Conservation (phyloP, 1,284 basidiomycete genomes). For the Austroboletus niveus region DNA sequence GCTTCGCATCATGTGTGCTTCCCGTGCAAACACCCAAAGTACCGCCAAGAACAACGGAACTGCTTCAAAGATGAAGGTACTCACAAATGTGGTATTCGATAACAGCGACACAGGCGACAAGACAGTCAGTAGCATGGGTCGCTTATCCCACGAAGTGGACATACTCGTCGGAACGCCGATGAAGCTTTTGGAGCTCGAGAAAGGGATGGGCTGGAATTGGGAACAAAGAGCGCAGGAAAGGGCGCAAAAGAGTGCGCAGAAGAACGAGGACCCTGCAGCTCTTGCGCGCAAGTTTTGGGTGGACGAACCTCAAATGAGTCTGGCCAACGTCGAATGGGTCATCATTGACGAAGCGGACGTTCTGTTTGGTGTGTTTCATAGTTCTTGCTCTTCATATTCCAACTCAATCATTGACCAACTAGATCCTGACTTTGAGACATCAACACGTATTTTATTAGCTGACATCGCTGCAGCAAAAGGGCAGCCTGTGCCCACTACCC, state of each 20-base stretch:
- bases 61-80: constrained; percentile 50
- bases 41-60: constrained; percentile 36
- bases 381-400: background rate
- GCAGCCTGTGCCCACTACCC: constrained; percentile 37
- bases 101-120: constrained; percentile 15
- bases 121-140: constrained; percentile 11
- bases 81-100: constrained; percentile 17
- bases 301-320: constrained; percentile 52
- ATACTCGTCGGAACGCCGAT: constrained; percentile 77
- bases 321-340: constrained; percentile 78
- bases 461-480: constrained; percentile 68
- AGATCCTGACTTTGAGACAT: constrained; percentile 76
- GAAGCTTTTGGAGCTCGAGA: constrained; percentile 70
- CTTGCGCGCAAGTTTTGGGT: constrained; percentile 31
- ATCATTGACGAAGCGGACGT: constrained; percentile 89
- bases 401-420: background rate
- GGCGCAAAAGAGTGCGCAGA: constrained; percentile 21
- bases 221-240: constrained; percentile 34
- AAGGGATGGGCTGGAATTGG: constrained; percentile 66
- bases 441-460: constrained; percentile 64
- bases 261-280: constrained; percentile 22
- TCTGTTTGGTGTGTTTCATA: constrained; percentile 62
- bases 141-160: constrained; percentile 50
- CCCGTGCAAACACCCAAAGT: constrained; percentile 54
- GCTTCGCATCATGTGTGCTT: constrained; percentile 71